phyloP scores from a whole-genome alignment of 148 eudicot species.

The Rhododendron williamsianum region DNA sequence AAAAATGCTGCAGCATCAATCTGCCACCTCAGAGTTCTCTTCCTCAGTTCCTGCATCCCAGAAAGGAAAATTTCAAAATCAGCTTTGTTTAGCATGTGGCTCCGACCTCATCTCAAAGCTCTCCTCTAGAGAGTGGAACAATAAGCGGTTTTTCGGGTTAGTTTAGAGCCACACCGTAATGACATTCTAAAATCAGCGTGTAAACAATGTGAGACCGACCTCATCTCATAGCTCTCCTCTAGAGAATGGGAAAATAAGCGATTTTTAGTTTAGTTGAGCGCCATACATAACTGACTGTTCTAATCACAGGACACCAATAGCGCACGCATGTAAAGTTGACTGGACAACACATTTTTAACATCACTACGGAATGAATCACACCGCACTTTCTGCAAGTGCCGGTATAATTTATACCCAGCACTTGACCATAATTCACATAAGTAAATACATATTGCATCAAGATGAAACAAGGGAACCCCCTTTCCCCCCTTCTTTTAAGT shows the following conservation, averaged over 20 bases:
- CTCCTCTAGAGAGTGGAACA: neutral
- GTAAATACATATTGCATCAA: neutral
- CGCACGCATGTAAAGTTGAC: neutral
- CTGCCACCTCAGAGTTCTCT: neutral
- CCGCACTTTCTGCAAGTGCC: too few relatives aligned
- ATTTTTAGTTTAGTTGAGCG: neutral
- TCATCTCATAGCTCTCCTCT: neutral
- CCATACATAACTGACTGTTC: neutral
- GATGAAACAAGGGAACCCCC: neutral
- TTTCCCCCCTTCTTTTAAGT: neutral
- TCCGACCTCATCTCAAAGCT: neutral
- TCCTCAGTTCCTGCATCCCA: slow-evolving; percentile 3
- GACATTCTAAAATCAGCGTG: neutral
- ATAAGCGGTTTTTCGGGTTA: neutral
- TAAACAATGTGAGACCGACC: neutral
- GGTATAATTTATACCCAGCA: neutral
- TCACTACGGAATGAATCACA: neutral
- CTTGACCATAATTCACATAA: neutral
- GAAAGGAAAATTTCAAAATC: neutral
- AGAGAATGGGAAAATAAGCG: neutral
- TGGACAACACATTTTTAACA: neutral
- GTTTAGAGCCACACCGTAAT: neutral
- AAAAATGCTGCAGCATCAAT: neutral
- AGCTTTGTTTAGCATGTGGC: neutral
- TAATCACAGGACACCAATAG: neutral